Evolutionary conservation across 495 filamentous ascomycete genomes (phyloP).

Genomic region (Pyronema domesticum): DNA sequence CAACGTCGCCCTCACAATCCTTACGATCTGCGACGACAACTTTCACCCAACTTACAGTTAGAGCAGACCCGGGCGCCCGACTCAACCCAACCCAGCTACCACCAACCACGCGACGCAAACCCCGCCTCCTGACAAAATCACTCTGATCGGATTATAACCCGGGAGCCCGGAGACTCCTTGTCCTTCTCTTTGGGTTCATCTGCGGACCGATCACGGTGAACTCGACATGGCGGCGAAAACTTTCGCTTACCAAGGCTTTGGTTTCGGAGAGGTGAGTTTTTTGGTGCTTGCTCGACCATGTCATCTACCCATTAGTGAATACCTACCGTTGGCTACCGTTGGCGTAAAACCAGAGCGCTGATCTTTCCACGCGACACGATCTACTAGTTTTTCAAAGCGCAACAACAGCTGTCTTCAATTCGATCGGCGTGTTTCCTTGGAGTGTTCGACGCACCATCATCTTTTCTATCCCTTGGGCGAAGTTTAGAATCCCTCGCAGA

Average conservation of each 20-base stretch:
- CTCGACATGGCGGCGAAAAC: neutral
- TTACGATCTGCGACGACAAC: no score
- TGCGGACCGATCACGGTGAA: neutral
- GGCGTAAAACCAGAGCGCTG: neutral
- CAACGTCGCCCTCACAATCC: no score
- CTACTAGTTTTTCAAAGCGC: constrained; percentile 14
- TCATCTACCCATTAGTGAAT: neutral
- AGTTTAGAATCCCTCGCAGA: constrained; percentile 7
- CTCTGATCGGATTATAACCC: neutral
- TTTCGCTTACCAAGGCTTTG: constrained; percentile 7
- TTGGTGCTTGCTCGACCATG: no score
- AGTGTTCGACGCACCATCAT: constrained; percentile 11
- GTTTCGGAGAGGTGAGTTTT: constrained; percentile 5
- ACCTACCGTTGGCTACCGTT: neutral
- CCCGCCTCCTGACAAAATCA: no score
- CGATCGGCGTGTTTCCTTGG: constrained; percentile 9
- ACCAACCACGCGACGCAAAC: no score
- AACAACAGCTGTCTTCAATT: constrained; percentile 11
- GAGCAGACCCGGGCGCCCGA: no score
- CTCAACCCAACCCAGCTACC: no score
- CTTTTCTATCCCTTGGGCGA: constrained; percentile 6
- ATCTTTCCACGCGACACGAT: neutral
- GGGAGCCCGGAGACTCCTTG: neutral
- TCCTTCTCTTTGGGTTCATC: neutral
- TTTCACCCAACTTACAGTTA: no score